Conservation (phyloP, 2,329 filamentous ascomycete genomes). For the Fusarium albidum region DNA sequence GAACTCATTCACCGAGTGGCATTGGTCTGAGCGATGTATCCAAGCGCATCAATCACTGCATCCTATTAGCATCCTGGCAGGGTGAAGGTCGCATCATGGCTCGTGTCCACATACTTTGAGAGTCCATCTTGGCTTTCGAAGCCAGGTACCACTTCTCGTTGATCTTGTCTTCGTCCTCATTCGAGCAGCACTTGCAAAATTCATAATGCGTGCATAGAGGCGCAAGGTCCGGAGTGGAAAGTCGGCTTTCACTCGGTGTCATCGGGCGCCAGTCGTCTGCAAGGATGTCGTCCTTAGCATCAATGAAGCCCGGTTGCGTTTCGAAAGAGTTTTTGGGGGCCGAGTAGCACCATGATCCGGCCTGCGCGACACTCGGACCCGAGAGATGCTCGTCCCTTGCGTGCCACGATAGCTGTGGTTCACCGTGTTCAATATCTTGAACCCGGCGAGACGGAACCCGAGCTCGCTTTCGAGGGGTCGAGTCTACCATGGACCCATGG, state of each 20-base stretch:
- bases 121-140: conserved; percentile 34
- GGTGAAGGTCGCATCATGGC: neutral
- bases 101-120: conserved; percentile 30
- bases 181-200: conserved; percentile 33
- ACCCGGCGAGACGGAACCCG: conserved; percentile 1
- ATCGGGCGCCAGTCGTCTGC: conserved; percentile 20
- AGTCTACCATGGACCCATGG: conserved; percentile 1
- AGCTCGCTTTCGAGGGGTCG: conserved; percentile 12
- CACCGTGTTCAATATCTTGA: neutral
- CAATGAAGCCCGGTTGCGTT: neutral
- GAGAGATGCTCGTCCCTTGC: conserved; percentile 5
- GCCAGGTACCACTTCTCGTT: conserved; percentile 34
- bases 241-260: conserved; percentile 26
- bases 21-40: conserved; percentile 25
- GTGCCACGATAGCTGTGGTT: neutral
- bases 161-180: conserved; percentile 14
- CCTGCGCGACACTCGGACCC: conserved; percentile 4
- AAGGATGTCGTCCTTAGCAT: conserved; percentile 1
- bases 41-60: conserved; percentile 30
- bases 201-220: conserved; percentile 36
- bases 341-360: conserved; percentile 35
- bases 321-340: neutral
- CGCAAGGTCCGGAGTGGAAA: conserved; percentile 35
- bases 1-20: neutral
- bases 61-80: conserved; percentile 16